Evolutionary conservation across 108 stramenopile species (phyloP), one percentile per base, ranked within the genome.

Genomic region (Thalassiosira profunda): DNA sequence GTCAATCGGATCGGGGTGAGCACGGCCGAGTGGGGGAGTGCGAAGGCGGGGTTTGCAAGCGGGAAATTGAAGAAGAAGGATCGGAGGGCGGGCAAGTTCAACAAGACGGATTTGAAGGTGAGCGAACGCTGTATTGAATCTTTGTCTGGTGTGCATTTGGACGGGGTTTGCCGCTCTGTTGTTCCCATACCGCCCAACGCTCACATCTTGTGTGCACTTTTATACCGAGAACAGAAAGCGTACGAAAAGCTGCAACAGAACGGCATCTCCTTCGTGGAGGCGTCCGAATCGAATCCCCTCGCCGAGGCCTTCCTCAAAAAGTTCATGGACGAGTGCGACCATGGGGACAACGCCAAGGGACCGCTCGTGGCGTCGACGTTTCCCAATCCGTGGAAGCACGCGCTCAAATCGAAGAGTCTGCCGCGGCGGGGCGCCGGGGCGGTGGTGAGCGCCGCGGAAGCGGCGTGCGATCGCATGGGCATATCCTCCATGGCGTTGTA

Each of bases 1-100:
- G 88, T 90, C 1, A 92, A 95, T 86, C 86, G 94, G 11, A 80
- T 95, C 61, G 94, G 88, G 20, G 75, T 95, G 53, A 81, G 80
- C 8, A 91, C 90, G 2, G 41, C 37, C 3, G 73, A 61, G 26
- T 92, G 94, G 94, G 90, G 87, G 5, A 81, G 91, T 52, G 54
- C 35, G 14, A 76, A 25, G 23, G 59, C 58, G 38, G 89, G 90
- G 21, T 94, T 89, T 70, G 83, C 86, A 11, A 49, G 53, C 48
- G 84, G 83, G 6, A 90, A 90, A 54, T 52, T 94, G 54, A 89
- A 79, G 54, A 92, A 94, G 71, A 77, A 80, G 36, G 75, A 81
- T 47, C 53, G 86, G 34, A 77, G 84, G 23, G 69, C 41, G 36
- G 93, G 93, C 12, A 83, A 82, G 46, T 94, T 83, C 57, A 77